Percentiles rank a stretch among this genome's conserved stretches.
Evolutionary conservation across 2,329 filamentous ascomycete species (phyloP).

Genomic region (Moelleriella libera): DNA sequence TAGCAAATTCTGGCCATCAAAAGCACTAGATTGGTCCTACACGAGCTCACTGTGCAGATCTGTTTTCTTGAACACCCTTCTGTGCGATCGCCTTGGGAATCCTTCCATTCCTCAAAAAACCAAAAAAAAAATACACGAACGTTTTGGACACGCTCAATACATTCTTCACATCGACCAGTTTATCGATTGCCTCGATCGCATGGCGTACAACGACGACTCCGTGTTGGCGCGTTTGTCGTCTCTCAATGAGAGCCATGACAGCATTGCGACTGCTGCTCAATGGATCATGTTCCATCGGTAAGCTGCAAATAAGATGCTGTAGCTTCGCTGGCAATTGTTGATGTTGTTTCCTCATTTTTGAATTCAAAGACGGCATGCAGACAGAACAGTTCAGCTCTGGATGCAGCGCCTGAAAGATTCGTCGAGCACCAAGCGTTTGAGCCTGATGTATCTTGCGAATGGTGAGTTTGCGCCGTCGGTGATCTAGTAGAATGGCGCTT

Average conservation of each 20-base stretch:
- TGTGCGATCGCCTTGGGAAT: not conserved
- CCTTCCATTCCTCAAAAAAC: not conserved
- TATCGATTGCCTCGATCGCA: conserved; percentile 19
- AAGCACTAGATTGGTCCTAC: no score
- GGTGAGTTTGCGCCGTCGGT: conserved; percentile 35
- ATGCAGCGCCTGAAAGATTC: conserved; percentile 80
- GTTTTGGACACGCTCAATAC: no score
- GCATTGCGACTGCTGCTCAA: conserved; percentile 89
- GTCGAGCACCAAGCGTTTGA: conserved; percentile 71
- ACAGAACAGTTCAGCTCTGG: conserved; percentile 86
- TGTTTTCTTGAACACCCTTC: no score
- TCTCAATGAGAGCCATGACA: conserved; percentile 94
- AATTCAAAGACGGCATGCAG: conserved; percentile 63
- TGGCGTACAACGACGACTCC: conserved; percentile 94
- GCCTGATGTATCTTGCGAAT: conserved; percentile 89
- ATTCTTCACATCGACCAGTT: no score
- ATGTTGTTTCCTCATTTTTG: not conserved
- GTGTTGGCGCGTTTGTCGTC: conserved; percentile 90
- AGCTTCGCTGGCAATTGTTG: not conserved
- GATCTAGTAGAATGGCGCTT: no score
- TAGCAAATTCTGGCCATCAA: no score
- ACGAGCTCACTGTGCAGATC: no score
- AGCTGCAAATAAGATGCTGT: not conserved
- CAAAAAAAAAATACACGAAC: not conserved
- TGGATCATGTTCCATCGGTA: conserved; percentile 99